Percentiles rank a stretch among this genome's conserved stretches.
These are phyloP conservation scores for Colletotrichum sp. DNA, from an alignment of 2,329 filamentous ascomycete genomes.

Conservation along the genomic window DNA sequence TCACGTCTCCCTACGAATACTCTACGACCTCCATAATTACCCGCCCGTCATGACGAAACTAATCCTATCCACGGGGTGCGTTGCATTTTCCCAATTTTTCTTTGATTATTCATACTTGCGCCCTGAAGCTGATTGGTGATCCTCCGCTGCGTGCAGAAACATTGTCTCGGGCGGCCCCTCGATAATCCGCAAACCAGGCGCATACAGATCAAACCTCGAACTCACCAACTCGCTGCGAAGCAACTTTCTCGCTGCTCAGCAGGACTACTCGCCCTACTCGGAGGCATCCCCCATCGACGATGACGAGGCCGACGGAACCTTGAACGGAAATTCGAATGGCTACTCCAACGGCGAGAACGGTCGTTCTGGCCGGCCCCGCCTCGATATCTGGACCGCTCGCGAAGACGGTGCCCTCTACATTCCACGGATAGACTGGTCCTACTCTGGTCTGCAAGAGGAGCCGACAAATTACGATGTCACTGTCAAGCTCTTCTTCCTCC, in stretches of 20 bases:
- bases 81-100: conserved; percentile 21
- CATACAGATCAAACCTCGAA: conserved; percentile 89
- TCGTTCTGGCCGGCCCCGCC: conserved; percentile 29
- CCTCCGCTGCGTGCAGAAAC: conserved; percentile 57
- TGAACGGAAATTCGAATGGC: conserved; percentile 28
- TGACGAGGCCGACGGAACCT: conserved; percentile 29
- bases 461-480: conserved; percentile 90
- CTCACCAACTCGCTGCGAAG: conserved; percentile 85
- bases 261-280: conserved; percentile 54
- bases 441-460: conserved; percentile 79
- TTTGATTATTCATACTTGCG: conserved; percentile 27
- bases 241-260: conserved; percentile 79
- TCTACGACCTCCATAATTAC: background rate
- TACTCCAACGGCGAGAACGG: conserved; percentile 32
- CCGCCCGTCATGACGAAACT: conserved; percentile 73
- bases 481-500: conserved; percentile 92
- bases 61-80: conserved; percentile 85
- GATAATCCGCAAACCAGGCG: conserved; percentile 79
- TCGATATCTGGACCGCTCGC: conserved; percentile 71
- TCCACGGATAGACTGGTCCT: conserved; percentile 76
- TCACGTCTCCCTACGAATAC: background rate
- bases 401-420: conserved; percentile 69
- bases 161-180: conserved; percentile 85
- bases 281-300: conserved; percentile 27
- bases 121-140: conserved; percentile 21